Base-by-base conservation (phyloP, 2,329 filamentous ascomycete species). In the Penicillium polonicum region DNA sequence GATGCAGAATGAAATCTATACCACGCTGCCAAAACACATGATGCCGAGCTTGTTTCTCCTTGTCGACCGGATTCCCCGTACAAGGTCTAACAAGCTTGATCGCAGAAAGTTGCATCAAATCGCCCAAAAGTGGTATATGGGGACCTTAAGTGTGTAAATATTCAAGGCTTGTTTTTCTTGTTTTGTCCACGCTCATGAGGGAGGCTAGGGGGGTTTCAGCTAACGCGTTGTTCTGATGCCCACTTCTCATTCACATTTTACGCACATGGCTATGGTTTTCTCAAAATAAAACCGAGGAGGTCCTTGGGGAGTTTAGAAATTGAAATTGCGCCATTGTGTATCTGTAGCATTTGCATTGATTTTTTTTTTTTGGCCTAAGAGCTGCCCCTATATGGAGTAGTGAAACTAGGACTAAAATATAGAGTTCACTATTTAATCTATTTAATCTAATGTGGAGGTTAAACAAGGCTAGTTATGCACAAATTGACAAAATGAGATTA, bases 401-500 rank as follows among this genome's bases (percentile, higher is more conserved):
- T 2, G 31, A 5, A 15, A 33, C 13, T 33, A 33, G 31, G 33
- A 17, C 33, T 17, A 17, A 35, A 35, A 35, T 7, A 35, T 35
- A 35, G 6, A 35, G 33, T 35, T 35, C 15, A 35, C 13, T 35
- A 17, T 17, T 35, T 35, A 17, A 35, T 35, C 33, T 35, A 35
- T 17, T 35, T 35, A 17, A 35, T 35, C 33, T 35, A 17, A 35
- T 17, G 33, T 35, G 33, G 33, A 43, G 13, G 29, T 46, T 31
- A 23, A 46, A 46, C n/a, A 45, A 19, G 17, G 25, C n/a, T 45
- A 23, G 12, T 46, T 7, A 31, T 21, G 19, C 33, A 48, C 31
- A 48, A 48, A 49, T 33, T 25, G 35, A 52, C 29, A 45, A 27
- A 39, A 15, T 53, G 36, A 57, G 42, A 57, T 48, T 48, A 48